Conservation (phyloP, 1,139 yeast genomes). For the Torulaspora globosa region DNA sequence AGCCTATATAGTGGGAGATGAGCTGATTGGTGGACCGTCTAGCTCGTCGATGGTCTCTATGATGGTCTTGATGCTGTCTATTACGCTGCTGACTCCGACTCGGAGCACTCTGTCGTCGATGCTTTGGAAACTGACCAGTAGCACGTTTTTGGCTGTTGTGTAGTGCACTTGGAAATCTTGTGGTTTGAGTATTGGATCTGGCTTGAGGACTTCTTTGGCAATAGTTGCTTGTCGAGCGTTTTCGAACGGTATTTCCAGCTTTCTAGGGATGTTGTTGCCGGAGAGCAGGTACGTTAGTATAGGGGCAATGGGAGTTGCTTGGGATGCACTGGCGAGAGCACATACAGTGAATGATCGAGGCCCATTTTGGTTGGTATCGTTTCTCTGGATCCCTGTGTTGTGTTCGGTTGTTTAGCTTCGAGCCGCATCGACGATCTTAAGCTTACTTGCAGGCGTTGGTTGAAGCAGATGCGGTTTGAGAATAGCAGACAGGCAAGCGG, state of each 20-base stretch:
- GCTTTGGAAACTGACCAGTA: slow-evolving; percentile 49
- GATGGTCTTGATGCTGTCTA: slow-evolving; percentile 64
- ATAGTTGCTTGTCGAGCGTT: slow-evolving; percentile 55
- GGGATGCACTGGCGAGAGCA: background rate
- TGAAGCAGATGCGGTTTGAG: no score
- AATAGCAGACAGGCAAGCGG: background rate
- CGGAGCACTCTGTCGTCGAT: slow-evolving; percentile 61
- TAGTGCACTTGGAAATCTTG: slow-evolving; percentile 52
- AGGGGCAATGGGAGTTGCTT: background rate
- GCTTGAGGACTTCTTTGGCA: slow-evolving; percentile 56
- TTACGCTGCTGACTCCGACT: slow-evolving; percentile 63
- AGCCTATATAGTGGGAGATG: background rate
- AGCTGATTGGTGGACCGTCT: slow-evolving; percentile 24
- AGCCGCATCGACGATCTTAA: slow-evolving; percentile 2
- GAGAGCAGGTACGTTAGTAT: background rate
- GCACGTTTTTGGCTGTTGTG: slow-evolving; percentile 31
- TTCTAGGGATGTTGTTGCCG: slow-evolving; percentile 29
- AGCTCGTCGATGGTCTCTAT: slow-evolving; percentile 69
- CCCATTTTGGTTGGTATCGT: slow-evolving; percentile 9
- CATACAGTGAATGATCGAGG: slow-evolving; percentile 17
- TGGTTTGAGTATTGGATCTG: slow-evolving; percentile 76
- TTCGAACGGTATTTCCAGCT: slow-evolving; percentile 60
- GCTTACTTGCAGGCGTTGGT: no score
- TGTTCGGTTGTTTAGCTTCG: background rate
- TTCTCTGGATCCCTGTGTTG: background rate